These are phyloP conservation scores for Pseudogymnoascus sp. DNA, from an alignment of 2,329 filamentous ascomycete species.

Conservation along the genomic window DNA sequence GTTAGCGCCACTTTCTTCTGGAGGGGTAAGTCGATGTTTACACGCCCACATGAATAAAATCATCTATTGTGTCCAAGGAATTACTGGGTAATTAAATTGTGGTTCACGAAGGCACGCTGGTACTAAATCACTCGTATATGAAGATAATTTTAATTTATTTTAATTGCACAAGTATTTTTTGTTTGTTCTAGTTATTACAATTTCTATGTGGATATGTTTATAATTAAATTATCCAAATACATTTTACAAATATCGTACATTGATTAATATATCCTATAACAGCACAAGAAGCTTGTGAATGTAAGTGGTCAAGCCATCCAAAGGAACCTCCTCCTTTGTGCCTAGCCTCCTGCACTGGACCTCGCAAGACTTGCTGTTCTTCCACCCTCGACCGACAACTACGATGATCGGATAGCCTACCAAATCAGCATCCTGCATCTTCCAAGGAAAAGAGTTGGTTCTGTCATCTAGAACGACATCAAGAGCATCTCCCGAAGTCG, in stretches of 20 bases:
- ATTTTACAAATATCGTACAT: neutral
- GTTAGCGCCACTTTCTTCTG: neutral
- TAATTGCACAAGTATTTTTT: neutral
- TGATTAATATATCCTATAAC: conserved; percentile 8
- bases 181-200: neutral
- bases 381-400: conserved; percentile 67
- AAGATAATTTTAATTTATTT: neutral
- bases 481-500: conserved; percentile 25
- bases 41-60: neutral
- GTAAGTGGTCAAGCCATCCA: conserved; percentile 16
- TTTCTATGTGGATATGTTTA: neutral
- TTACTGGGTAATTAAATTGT: neutral
- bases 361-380: conserved; percentile 21
- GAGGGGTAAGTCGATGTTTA: neutral
- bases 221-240: neutral
- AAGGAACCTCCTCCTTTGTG: conserved; percentile 18
- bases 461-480: conserved; percentile 73
- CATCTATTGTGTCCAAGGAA: neutral
- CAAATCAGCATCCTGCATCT: conserved; percentile 80
- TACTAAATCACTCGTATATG: neutral
- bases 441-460: conserved; percentile 64
- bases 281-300: conserved; percentile 9
- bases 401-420: conserved; percentile 81
- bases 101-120: neutral
- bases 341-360: conserved; percentile 27